A percentile compares a stretch with the other conserved stretches of the same genome.
phyloP scores from a whole-genome alignment of 2,329 filamentous ascomycete species.

The Aplosporella prunicola region DNA sequence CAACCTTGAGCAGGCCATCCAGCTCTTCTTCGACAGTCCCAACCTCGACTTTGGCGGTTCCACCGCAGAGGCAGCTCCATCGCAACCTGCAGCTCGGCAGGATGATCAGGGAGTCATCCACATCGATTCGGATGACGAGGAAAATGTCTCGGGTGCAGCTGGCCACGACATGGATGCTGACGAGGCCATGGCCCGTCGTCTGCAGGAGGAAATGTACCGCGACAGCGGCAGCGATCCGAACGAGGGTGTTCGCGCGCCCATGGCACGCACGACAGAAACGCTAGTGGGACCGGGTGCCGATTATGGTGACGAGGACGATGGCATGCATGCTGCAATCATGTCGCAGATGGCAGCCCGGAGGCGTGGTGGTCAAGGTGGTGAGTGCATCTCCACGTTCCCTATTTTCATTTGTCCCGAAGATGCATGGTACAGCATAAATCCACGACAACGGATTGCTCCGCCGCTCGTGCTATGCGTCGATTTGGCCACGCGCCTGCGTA shows the following conservation, averaged over 20 bases:
- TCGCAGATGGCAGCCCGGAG: slow-evolving; percentile 49
- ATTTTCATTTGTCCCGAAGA: too few relatives aligned
- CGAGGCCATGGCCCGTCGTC: slow-evolving; percentile 78
- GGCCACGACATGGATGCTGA: slow-evolving; percentile 59
- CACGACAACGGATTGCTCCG: too few relatives aligned
- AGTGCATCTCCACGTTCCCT: too few relatives aligned
- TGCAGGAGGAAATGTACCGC: slow-evolving; percentile 87
- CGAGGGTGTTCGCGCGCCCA: slow-evolving; percentile 74
- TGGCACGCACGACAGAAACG: slow-evolving; percentile 84
- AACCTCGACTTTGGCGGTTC: slow-evolving; percentile 49
- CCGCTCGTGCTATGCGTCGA: too few relatives aligned
- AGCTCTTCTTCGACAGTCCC: slow-evolving; percentile 83
- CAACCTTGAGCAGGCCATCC: slow-evolving; percentile 75
- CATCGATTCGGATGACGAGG: slow-evolving; percentile 68
- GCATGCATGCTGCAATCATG: slow-evolving; percentile 52
- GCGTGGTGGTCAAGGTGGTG: too few relatives aligned
- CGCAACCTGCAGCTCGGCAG: slow-evolving; percentile 16
- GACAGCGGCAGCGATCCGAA: slow-evolving; percentile 24
- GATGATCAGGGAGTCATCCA: slow-evolving; percentile 56
- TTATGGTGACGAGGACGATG: slow-evolving; percentile 40
- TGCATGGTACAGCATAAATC: too few relatives aligned
- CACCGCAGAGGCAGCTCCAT: slow-evolving; percentile 26
- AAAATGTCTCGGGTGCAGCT: slow-evolving; percentile 30
- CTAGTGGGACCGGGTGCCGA: slow-evolving; percentile 64
- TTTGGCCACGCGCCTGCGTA: too few relatives aligned